Evolutionary conservation across 1,139 yeast species (phyloP), one percentile per base, ranked within the genome.

Genomic region (Geotrichum phurueaensis): DNA sequence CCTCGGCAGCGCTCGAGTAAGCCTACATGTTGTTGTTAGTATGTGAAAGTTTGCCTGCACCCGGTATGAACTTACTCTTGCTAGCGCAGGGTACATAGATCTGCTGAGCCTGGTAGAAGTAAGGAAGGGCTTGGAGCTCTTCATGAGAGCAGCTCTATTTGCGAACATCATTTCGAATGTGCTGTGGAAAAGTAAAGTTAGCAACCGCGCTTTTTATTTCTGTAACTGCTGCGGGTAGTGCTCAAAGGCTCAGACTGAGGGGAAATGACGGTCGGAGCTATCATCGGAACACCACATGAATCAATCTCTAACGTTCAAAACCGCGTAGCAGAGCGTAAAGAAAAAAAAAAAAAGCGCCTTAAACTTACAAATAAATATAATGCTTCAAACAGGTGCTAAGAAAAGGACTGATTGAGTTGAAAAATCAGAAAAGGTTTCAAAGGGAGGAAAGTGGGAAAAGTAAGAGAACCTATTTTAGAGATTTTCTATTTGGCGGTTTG

Each of bases 1-100:
- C 71, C 53, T 71, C 70, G 49, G 68, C 66, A 23, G 69, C 23
- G 27, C 50, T 53, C 5, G 56, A 53, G 18, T 53, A 53, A 15
- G 56, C 22, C 56, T 53, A 39, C 20, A 39, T 39, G n/a, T 5
- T 39, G 25, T 15, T 20, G 39, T 20, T 20, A 36, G 39, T 31
- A n/a, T 7, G 25, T 27, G 15, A 23, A 51, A 15, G n/a, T 13
- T 22, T 4, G 22, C 7, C 22, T 22, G 9, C 10, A 51, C 15
- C 15, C 15, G 15, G 36, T 13, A 9, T 15, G 23, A 23, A 51
- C 31, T 29, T 27, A 25, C 23, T 29, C 53, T 27, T 27, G 53
- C 31, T 25, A 25, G 27, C 13, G 31, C 31, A 48, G 31, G 27
- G 51, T 25, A 25, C 27, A 48, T 23, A 15, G 51, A 48, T 23